Conservation (phyloP, 1,284 basidiomycete genomes). For the Gastroboletus turbinatus region DNA sequence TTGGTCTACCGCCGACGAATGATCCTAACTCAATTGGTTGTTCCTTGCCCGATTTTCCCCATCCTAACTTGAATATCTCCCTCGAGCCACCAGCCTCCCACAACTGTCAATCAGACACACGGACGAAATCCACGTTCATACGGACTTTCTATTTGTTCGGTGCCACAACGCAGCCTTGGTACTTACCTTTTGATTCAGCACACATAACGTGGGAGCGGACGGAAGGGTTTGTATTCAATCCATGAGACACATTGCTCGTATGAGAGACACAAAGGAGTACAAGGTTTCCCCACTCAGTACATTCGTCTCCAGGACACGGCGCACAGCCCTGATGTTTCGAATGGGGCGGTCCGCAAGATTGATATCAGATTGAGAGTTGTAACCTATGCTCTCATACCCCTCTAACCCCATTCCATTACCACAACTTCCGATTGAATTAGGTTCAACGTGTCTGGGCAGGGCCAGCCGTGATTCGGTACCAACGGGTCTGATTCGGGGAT, state of each 20-base stretch:
- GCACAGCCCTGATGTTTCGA: conserved; percentile 14
- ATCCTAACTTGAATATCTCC: neutral
- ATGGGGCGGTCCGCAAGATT: conserved; percentile 14
- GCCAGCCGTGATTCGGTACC: conserved; percentile 11
- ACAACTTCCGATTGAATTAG: conserved; percentile 20
- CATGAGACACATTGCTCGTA: neutral
- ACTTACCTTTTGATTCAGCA: neutral
- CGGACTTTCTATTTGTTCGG: conserved; percentile 5
- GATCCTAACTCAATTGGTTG: neutral
- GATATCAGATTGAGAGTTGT: conserved; percentile 20
- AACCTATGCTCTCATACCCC: conserved; percentile 10
- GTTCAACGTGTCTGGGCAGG: conserved; percentile 10
- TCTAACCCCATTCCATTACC: conserved; percentile 14
- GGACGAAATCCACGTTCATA: conserved; percentile 12
- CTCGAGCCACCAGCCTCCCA: neutral
- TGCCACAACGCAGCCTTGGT: neutral
- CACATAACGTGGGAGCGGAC: conserved; percentile 5
- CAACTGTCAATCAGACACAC: neutral
- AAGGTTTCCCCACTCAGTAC: conserved; percentile 4
- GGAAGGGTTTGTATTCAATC: conserved; percentile 12
- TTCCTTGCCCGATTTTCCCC: neutral
- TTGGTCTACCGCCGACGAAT: neutral
- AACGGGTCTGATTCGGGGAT: conserved; percentile 2
- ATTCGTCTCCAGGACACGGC: conserved; percentile 14
- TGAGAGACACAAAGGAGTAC: conserved; percentile 1